Base-by-base conservation (phyloP, 192 early-diverging fungal species). In the Borealophlyctis nickersoniae region DNA sequence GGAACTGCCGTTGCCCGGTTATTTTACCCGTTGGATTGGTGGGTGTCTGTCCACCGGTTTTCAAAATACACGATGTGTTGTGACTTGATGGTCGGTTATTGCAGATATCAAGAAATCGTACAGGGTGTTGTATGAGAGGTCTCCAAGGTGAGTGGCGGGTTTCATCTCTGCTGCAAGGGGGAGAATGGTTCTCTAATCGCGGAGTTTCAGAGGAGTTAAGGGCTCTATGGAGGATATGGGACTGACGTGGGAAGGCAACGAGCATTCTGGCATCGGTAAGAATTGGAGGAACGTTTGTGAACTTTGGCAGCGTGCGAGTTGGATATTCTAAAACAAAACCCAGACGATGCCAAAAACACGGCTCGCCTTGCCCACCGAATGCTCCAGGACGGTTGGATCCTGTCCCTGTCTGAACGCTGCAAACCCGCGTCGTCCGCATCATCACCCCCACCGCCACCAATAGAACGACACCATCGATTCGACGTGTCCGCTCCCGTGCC, bases 281-380 rank as follows among this genome's bases (percentile, higher is more conserved):
- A 19, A n/a, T n/a, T n/a, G n/a, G n/a, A n/a, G n/a, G n/a, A n/a
- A n/a, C n/a, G n/a, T n/a, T n/a, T n/a, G n/a, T n/a, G n/a, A n/a
- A n/a, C n/a, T n/a, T n/a, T n/a, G n/a, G n/a, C n/a, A n/a, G n/a
- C n/a, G n/a, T n/a, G n/a, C n/a, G n/a, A n/a, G n/a, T n/a, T n/a
- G n/a, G n/a, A n/a, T n/a, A n/a, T n/a, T n/a, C n/a, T n/a, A n/a
- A n/a, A n/a, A n/a, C n/a, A n/a, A n/a, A n/a, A n/a, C n/a, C n/a
- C 7, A 45, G 39, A 45, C 39, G 39, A 45, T 19, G 39, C 39
- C 39, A 45, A 45, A 45, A 45, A 45, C 39, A 45, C 39, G 39
- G 39, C 39, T 19, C 39, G 39, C 39, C 39, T 45, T 13, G 39
- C 39, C 39, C 39, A 45, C 39, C 39, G 39, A 7, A 45, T 45